These are phyloP conservation scores for Pyrenula massariospora DNA, from an alignment of 495 filamentous ascomycete species.

Conservation along the genomic window DNA sequence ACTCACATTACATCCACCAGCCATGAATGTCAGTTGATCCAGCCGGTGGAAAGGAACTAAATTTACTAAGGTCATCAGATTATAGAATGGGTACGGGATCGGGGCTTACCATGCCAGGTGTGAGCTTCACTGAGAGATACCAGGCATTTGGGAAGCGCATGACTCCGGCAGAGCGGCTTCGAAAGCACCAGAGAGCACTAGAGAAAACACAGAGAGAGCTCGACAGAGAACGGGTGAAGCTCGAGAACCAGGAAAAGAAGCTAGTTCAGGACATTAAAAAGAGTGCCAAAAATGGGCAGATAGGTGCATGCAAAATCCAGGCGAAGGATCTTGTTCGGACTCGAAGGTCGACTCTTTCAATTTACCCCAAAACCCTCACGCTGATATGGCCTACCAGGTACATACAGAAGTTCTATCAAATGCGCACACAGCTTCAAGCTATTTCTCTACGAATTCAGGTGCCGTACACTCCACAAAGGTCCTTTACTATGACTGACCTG, in stretches of 20 bases:
- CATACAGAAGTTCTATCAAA: constrained; percentile 95
- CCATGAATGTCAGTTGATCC: not conserved
- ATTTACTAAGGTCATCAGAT: constrained; percentile 46
- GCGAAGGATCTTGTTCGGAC: constrained; percentile 94
- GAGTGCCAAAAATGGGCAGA: constrained; percentile 92
- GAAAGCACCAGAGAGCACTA: constrained; percentile 92
- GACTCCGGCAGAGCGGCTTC: constrained; percentile 89
- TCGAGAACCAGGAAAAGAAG: constrained; percentile 98
- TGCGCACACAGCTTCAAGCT: constrained; percentile 93
- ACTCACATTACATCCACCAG: not conserved
- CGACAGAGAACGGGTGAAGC: constrained; percentile 83
- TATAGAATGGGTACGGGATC: constrained; percentile 96
- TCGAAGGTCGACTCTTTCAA: constrained; percentile 46
- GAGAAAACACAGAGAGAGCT: constrained; percentile 96
- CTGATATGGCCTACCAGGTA: constrained; percentile 41
- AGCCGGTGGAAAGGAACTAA: not conserved
- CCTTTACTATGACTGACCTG: not conserved
- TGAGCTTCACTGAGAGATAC: too few relatives aligned
- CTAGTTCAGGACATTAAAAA: constrained; percentile 91
- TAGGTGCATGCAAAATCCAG: constrained; percentile 93
- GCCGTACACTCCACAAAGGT: constrained; percentile 2
- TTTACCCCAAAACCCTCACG: not conserved
- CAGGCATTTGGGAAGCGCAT: constrained; percentile 90
- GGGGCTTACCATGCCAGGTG: too few relatives aligned
- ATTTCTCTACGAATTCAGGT: constrained; percentile 93